These are phyloP conservation scores for Wallacemonas sp. DNA, from an alignment of 208 protist genomes.

Conservation along the genomic window DNA sequence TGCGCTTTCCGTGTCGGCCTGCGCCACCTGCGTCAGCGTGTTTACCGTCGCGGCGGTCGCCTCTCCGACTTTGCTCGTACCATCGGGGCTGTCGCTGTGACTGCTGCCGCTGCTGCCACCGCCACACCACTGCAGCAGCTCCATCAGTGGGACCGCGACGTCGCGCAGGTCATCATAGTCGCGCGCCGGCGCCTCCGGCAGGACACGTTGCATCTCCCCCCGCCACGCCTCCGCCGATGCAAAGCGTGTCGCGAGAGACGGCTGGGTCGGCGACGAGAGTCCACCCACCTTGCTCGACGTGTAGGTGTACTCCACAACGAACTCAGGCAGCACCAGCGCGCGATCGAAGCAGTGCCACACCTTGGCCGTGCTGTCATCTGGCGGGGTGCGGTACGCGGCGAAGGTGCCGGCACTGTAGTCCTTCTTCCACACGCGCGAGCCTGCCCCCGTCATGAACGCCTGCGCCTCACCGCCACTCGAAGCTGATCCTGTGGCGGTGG, in stretches of 20 bases:
- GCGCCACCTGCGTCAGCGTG: slow-evolving; percentile 42
- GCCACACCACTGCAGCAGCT: slow-evolving; percentile 25
- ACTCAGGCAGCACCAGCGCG: slow-evolving; percentile 78
- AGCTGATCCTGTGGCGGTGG: neutral
- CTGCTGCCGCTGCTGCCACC: neutral
- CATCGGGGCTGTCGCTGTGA: neutral
- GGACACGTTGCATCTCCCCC: neutral
- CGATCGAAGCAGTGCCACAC: slow-evolving; percentile 91
- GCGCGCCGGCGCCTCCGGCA: slow-evolving; percentile 9
- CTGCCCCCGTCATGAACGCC: slow-evolving; percentile 31
- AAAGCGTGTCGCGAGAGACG: slow-evolving; percentile 21
- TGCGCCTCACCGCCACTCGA: neutral
- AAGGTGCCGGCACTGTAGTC: slow-evolving; percentile 66
- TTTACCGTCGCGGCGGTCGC: slow-evolving; percentile 11
- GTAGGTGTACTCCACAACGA: slow-evolving; percentile 87
- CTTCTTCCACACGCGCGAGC: slow-evolving; percentile 31
- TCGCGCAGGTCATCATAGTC: slow-evolving; percentile 22
- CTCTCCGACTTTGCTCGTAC: neutral
- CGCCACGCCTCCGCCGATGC: slow-evolving; percentile 19
- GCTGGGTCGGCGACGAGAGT: neutral
- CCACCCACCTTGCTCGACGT: slow-evolving; percentile 17
- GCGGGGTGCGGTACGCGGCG: slow-evolving; percentile 65
- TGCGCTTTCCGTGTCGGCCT: slow-evolving; percentile 43
- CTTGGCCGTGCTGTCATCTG: slow-evolving; percentile 22
- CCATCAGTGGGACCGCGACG: slow-evolving; percentile 22